Evolutionary conservation across 2,329 filamentous ascomycete species (phyloP).

Genomic region (Clonostachys sp.): DNA sequence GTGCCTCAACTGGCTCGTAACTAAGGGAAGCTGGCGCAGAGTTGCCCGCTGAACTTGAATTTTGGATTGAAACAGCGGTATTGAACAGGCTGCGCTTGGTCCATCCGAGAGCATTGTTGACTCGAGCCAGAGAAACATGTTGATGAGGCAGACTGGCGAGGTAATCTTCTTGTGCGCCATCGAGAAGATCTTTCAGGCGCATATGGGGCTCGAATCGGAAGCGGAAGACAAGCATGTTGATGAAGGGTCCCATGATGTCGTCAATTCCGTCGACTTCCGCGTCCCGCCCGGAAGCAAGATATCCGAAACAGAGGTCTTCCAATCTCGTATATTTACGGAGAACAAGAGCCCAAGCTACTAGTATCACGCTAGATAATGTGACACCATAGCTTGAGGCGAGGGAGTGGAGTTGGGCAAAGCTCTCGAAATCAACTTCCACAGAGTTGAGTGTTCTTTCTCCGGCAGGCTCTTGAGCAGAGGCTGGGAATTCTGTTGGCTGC

Average conservation of each 20-base stretch:
- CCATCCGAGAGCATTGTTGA: constrained; percentile 26
- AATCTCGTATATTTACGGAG: constrained; percentile 39
- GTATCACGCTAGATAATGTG: constrained; percentile 44
- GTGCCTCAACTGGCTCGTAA: constrained; percentile 9
- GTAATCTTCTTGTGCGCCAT: constrained; percentile 37
- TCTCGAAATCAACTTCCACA: constrained; percentile 5
- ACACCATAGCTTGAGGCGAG: constrained; percentile 16
- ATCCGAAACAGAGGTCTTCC: constrained; percentile 46
- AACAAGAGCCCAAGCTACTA: constrained; percentile 46
- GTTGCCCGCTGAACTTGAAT: constrained; percentile 4
- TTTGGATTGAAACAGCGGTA: constrained; percentile 22
- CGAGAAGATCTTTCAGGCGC: constrained; percentile 25
- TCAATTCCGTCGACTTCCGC: constrained; percentile 40
- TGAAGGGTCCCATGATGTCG: constrained; percentile 43
- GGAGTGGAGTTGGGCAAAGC: not conserved
- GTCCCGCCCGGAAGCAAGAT: constrained; percentile 48
- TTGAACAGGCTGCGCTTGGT: constrained; percentile 19
- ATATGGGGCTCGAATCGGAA: constrained; percentile 21
- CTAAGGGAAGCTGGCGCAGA: constrained; percentile 1
- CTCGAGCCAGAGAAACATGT: constrained; percentile 40
- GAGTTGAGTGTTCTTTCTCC: not conserved
- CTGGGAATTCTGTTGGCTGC: constrained; percentile 2
- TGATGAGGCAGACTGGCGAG: constrained; percentile 41
- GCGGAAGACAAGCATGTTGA: constrained; percentile 50
- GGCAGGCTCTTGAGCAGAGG: not conserved